Base-by-base conservation (phyloP, 192 early-diverging fungal species). In the Dimargaris xerosporica region DNA sequence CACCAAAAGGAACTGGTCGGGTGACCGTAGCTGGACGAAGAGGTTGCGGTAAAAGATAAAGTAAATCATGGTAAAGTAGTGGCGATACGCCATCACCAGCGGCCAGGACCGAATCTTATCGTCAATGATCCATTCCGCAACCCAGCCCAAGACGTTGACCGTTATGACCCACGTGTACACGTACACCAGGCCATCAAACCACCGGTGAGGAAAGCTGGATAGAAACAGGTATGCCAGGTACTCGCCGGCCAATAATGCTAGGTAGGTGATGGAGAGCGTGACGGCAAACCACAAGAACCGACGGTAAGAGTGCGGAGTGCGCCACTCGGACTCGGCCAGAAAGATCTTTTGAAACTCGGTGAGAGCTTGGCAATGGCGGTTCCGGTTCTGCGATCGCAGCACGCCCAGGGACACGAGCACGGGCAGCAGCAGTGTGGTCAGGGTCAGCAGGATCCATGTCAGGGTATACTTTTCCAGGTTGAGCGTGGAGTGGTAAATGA, bases 31-130 rank as follows among this genome's bases (percentile, higher is more conserved):
- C 1, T 85, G 77, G 21, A 82, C 85, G 70, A 88, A 88, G 55
- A 88, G 64, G 60, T 85, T 88, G 52, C 86, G 78, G 69, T 88
- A 86, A 65, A 88, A 88, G 60, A 88, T 85, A 63, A 86, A 88
- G 65, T 88, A 88, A 25, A 85, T 83, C 78, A 86, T 85, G 66
- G 84, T 86, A 56, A 85, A 88, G 62, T 88, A 88, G 55, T 86
- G 71, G 61, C 82, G 81, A 67, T 85, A 88, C 34, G 82, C 77
- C 54, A 79, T 84, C 51, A 80, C 75, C 42, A 88, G 62, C 1
- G 84, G 84, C 68, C 85, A 82, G 2, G 82, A 86, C 11, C 78
- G 74, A 21, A 88, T 76, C 29, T 78, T 75, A 1, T 74, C 69
- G 15, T 75, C 75, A 41, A 85, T 75, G 30, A 88, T 84, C 65